Evolutionary conservation across 1,139 yeast genomes (phyloP).

Genomic region (Saccharomycopsis crataegensis): DNA sequence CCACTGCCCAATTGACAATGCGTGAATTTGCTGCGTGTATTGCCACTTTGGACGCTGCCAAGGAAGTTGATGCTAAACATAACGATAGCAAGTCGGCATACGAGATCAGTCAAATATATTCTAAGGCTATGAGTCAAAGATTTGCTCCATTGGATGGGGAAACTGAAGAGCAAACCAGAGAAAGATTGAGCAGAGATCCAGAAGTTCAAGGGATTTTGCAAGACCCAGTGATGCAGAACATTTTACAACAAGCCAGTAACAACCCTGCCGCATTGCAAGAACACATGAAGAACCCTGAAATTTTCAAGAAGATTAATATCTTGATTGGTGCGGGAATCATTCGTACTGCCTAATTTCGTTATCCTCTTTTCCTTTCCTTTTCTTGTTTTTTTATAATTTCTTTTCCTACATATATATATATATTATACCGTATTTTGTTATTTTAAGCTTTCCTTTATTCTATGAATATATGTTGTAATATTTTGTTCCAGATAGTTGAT

Average conservation of each 20-base stretch:
- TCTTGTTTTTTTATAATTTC: background rate
- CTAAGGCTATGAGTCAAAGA: constrained; percentile 72
- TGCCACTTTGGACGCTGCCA: constrained; percentile 76
- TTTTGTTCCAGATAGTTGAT: too few species aligned
- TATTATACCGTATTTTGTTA: too few species aligned
- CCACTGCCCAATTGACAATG: constrained; percentile 88
- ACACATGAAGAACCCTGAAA: constrained; percentile 96
- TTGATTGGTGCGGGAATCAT: constrained; percentile 96
- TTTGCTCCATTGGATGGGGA: constrained; percentile 79
- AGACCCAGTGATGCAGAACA: constrained; percentile 96
- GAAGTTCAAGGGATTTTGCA: constrained; percentile 85
- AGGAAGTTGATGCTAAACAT: constrained; percentile 59
- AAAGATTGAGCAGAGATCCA: constrained; percentile 87
- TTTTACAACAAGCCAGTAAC: constrained; percentile 86
- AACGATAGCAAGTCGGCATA: constrained; percentile 51
- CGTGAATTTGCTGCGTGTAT: constrained; percentile 77
- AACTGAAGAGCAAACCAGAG: constrained; percentile 91
- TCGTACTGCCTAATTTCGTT: constrained; percentile 63
- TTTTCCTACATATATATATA: background rate
- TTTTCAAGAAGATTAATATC: constrained; percentile 79
- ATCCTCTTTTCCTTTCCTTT: background rate
- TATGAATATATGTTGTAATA: too few species aligned
- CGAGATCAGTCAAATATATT: constrained; percentile 79
- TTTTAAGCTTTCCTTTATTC: too few species aligned
- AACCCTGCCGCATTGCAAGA: constrained; percentile 97